These are phyloP conservation scores for Liriodendron chinense DNA, from an alignment of 164 flowering plant species.

Conservation along the genomic window DNA sequence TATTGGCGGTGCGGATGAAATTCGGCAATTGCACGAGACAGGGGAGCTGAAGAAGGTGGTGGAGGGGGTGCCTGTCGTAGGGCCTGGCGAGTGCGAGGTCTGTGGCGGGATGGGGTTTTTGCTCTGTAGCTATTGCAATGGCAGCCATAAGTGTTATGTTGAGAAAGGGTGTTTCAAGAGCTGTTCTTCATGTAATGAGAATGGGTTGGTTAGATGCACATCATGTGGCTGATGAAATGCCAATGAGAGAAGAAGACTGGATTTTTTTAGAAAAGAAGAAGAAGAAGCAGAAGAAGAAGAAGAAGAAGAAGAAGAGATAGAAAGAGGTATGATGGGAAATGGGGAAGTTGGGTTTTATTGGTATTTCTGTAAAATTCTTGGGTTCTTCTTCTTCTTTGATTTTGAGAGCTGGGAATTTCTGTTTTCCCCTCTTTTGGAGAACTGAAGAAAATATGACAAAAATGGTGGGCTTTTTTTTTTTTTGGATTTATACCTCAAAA, in stretches of 20 bases:
- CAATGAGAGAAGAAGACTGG: not conserved
- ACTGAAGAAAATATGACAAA: not conserved
- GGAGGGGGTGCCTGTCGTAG: constrained; percentile 33
- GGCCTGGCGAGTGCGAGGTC: constrained; percentile 28
- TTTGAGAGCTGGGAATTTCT: not conserved
- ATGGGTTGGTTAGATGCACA: constrained; percentile 58
- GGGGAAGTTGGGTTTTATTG: not conserved
- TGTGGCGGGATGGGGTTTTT: constrained; percentile 64
- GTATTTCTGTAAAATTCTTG: not conserved
- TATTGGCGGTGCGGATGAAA: constrained; percentile 67
- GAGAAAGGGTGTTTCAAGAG: constrained; percentile 41
- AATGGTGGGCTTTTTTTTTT: no score
- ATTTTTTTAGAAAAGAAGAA: not conserved
- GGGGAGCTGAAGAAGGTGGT: constrained; percentile 57
- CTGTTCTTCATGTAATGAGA: constrained; percentile 50
- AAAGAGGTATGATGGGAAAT: not conserved
- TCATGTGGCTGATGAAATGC: constrained; percentile 25
- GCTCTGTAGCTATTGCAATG: constrained; percentile 44
- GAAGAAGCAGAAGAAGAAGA: no score
- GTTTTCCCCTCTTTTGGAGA: not conserved
- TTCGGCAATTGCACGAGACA: constrained; percentile 45
- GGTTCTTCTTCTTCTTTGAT: not conserved
- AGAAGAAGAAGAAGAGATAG: not conserved
- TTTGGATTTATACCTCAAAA: no score
- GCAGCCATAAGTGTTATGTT: constrained; percentile 49